Percentiles rank a stretch among this genome's conserved stretches.
These are phyloP conservation scores for Leishmania martiniquensis DNA, from an alignment of 208 protist species.

Conservation along the genomic window DNA sequence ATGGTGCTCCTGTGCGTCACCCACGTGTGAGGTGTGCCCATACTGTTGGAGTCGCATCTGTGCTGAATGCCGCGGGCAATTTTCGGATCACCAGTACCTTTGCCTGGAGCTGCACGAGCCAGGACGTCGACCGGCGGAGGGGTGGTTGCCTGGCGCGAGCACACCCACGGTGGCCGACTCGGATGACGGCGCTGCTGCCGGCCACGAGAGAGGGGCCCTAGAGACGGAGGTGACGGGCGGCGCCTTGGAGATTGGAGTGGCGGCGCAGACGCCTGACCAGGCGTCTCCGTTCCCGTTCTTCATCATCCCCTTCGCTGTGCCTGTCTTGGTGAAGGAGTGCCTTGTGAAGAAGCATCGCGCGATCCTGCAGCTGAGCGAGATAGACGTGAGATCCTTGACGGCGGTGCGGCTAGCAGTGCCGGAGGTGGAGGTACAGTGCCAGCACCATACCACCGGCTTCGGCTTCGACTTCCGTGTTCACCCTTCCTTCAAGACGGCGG, in stretches of 20 bases:
- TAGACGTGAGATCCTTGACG: conserved; percentile 20
- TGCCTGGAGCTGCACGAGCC: conserved; percentile 28
- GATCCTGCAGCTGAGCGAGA: conserved; percentile 23
- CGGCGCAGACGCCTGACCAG: not conserved
- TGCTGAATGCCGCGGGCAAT: conserved; percentile 41
- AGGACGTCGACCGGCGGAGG: conserved; percentile 1
- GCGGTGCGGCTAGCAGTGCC: conserved; percentile 31
- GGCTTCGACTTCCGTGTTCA: conserved; percentile 35
- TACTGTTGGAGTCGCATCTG: conserved; percentile 50
- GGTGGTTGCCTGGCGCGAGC: conserved; percentile 9
- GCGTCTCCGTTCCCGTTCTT: conserved; percentile 34
- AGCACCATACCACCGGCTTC: conserved; percentile 42
- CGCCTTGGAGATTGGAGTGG: not conserved
- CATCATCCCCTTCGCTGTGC: conserved; percentile 21
- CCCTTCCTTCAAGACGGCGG: conserved; percentile 15
- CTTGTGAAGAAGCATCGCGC: conserved; percentile 19
- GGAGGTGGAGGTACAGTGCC: conserved; percentile 32
- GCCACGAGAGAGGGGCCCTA: not conserved
- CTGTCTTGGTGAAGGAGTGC: conserved; percentile 24
- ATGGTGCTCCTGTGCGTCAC: conserved; percentile 43
- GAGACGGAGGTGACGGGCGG: not conserved
- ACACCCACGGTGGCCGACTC: not conserved
- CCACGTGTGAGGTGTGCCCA: conserved; percentile 37
- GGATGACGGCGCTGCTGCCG: not conserved
- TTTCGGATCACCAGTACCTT: conserved; percentile 50